A percentile compares a stretch with the other conserved stretches of the same genome.
phyloP scores from a whole-genome alignment of 176 grass and related monocot genomes.

The Cenchrus fungigraminus region DNA sequence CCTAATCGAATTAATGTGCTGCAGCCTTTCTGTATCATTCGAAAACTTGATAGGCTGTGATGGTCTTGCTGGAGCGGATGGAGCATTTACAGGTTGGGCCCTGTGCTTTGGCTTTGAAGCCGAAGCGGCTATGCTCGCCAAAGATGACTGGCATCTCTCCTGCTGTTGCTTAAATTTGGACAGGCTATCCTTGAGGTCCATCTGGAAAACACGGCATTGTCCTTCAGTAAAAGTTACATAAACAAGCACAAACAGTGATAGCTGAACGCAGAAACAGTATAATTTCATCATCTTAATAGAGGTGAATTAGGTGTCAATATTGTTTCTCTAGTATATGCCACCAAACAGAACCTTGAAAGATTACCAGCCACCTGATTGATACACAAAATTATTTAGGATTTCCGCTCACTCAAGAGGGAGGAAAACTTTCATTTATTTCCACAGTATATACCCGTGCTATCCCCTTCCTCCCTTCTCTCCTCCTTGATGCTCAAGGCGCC shows the following conservation, averaged over 20 bases:
- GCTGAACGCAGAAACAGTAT: not conserved
- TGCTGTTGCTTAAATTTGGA: conserved; percentile 89
- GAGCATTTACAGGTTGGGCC: conserved; percentile 48
- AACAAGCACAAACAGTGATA: not conserved
- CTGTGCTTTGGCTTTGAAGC: conserved; percentile 59
- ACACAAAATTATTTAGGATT: not conserved
- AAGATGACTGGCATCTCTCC: conserved; percentile 81
- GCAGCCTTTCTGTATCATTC: conserved; percentile 87
- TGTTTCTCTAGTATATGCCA: not conserved
- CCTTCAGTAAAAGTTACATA: not conserved
- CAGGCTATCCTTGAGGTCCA: conserved; percentile 86
- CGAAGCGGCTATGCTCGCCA: conserved; percentile 65
- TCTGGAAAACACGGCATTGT: conserved; percentile 40
- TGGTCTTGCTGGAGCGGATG: conserved; percentile 52
- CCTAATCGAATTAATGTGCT: conserved; percentile 78
- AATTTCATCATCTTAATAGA: not conserved
- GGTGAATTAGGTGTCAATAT: not conserved
- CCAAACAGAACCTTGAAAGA: not conserved
- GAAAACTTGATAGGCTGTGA: conserved; percentile 70
- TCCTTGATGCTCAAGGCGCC: not conserved
- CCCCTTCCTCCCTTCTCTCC: not conserved
- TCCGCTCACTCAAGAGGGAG: not conserved
- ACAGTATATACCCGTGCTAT: not conserved
- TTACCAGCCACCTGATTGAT: not conserved
- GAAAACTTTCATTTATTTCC: not conserved